Base-by-base conservation (phyloP, 2,329 filamentous ascomycete genomes). In the Botrytis elliptica region DNA sequence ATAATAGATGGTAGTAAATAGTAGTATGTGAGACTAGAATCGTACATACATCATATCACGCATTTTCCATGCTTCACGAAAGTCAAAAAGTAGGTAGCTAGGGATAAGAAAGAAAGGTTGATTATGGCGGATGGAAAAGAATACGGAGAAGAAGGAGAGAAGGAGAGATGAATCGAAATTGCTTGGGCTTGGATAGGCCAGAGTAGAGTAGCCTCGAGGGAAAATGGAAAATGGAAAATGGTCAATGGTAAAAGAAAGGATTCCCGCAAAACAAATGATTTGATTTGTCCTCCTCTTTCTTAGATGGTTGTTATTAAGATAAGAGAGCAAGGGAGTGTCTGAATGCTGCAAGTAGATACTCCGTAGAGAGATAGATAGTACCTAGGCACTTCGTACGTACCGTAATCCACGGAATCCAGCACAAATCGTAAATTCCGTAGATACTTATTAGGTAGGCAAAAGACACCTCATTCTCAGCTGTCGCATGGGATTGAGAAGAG, bases 91-190 rank as follows among this genome's bases (percentile, higher is more conserved):
- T 40, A 1, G n/a, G 49, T n/a, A n/a, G 49, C 49, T n/a, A n/a
- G 49, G 49, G 22, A n/a, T n/a, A n/a, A 16, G n/a, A 7, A 16
- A 25, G 25, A 36, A 38, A 52, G 64, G 33, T 20, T 7, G 25
- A 8, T n/a, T 12, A n/a, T 33, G 33, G 46, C n/a, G 22, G 44
- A 14, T n/a, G 25, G 44, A 49, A 66, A 38, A 22, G 64, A 67
- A 52, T 52, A 63, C 38, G 25, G 62, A 63, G 25, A 18, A 14
- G 64, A n/a, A 66, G 25, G 63, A 66, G 63, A 14, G 64, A n/a
- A 66, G 25, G 63, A 66, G 63, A 44, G 44, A 52, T 67, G 64
- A 38, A 38, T 67, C 33, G 64, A 67, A 67, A 52, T 52, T 44
- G 36, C 44, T 67, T 52, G 44, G 64, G 64, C 64, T 38, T 67